A percentile compares a stretch with the other conserved stretches of the same genome.
Evolutionary conservation across 2,329 filamentous ascomycete genomes (phyloP).

Genomic region (Cladosporium sp.): DNA sequence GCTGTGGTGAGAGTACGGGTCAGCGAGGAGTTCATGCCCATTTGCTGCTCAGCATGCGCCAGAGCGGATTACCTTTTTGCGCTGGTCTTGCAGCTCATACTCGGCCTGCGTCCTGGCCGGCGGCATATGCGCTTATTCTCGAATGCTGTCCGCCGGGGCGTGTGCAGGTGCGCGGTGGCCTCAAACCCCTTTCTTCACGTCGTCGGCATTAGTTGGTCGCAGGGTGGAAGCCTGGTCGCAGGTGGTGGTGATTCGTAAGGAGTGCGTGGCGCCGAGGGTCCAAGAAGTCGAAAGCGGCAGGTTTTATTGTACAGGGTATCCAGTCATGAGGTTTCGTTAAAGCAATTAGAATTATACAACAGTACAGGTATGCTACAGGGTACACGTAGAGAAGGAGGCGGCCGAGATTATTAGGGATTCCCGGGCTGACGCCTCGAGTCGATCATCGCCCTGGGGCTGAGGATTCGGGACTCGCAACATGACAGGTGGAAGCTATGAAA

Average conservation of each 20-base stretch:
- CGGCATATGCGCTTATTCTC: constrained; percentile 33
- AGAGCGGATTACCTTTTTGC: constrained; percentile 35
- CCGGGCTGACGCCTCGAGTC: background rate
- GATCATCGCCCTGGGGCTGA: background rate
- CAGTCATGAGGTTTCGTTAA: constrained; percentile 6
- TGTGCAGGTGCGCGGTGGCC: constrained; percentile 16
- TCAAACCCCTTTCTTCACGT: constrained; percentile 10
- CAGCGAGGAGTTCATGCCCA: constrained; percentile 8
- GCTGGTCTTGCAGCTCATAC: constrained; percentile 39
- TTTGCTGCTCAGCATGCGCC: background rate
- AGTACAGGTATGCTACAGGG: background rate
- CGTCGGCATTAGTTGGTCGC: constrained; percentile 16
- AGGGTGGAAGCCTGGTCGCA: constrained; percentile 7
- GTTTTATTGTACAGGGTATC: constrained; percentile 9
- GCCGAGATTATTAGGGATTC: constrained; percentile 3
- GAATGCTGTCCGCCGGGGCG: constrained; percentile 1
- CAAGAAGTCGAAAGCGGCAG: background rate
- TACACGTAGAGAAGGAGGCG: background rate
- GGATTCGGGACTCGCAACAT: background rate
- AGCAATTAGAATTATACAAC: constrained; percentile 5
- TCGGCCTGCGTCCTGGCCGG: constrained; percentile 39
- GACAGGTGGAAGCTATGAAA: background rate
- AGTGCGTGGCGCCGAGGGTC: background rate
- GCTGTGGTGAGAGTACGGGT: constrained; percentile 55
- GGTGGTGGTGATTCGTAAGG: background rate